Base-by-base conservation (phyloP, 2,329 filamentous ascomycete genomes). In the Paraphaeosphaeria minitans region DNA sequence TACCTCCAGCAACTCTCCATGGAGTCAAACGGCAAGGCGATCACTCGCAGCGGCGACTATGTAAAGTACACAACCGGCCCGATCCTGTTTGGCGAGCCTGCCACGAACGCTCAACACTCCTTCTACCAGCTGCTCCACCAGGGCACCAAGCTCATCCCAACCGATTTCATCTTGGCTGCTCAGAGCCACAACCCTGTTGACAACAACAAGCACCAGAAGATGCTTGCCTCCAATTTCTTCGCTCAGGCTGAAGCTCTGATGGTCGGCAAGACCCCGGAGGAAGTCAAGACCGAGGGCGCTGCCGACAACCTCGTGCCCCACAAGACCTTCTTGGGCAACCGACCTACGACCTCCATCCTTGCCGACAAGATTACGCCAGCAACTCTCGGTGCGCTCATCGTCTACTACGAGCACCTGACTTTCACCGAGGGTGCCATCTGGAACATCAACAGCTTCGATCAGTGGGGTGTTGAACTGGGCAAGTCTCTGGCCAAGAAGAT, bases 121-220 rank as follows among this genome's bases (percentile, higher is more conserved):
- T 99, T 99, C 89, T 99, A 96, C 89, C 95, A 99, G 86, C 89
- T 99, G 49, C 88, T 99, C 59, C 95, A 99, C 85, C 95, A 99
- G 81, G 95, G 95, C 73, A 99, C 95, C 71, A 98, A 98, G 87
- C 89, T 99, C 74, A 98, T 99, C 76, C 95, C 95, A 16, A 90
- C 94, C 69, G 95, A 99, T 81, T 99, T 99, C 84, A 96, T 99
- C 82, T 84, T 99, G 70, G 95, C 95, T 41, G 93, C 92, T 65
- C 87, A 97, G 83, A 96, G 92, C 56, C 95, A 99, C 86, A 99
- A 99, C 86, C 93, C 94, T 55, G 89, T 97, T 64, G 88, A 92
- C 76, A 84, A 89, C 79, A 94, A 96, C 82, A 88, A 94, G 75
- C 95, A 99, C 85, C 95, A 99, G 82, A 95, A 91, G 84, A 95